Evolutionary conservation across 768 basidiomycete genomes (phyloP).

Genomic region (Phaffia australis): DNA sequence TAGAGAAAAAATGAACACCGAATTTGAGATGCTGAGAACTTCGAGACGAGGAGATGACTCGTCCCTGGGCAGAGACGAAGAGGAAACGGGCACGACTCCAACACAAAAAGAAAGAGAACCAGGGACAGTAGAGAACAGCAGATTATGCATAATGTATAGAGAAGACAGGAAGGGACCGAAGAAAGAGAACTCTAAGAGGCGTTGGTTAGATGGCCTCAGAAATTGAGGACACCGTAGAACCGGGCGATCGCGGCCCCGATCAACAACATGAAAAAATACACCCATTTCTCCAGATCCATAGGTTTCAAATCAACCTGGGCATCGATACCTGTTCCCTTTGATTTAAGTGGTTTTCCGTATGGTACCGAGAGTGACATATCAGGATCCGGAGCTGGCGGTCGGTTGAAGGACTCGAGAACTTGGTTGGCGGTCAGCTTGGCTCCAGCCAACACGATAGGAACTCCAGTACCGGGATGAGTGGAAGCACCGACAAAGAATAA

Average conservation of each 20-base stretch:
- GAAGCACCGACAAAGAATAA: constrained; percentile 43
- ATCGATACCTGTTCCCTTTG: background rate
- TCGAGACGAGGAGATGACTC: no score
- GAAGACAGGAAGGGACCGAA: no score
- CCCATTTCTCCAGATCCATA: constrained; percentile 7
- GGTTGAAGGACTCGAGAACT: constrained; percentile 34
- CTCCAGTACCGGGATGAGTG: constrained; percentile 42
- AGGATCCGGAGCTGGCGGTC: background rate
- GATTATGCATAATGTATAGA: no score
- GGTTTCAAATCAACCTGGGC: background rate
- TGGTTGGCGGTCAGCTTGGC: constrained; percentile 38
- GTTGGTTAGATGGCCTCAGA: no score
- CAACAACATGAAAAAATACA: background rate
- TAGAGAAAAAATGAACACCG: no score
- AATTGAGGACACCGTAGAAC: background rate
- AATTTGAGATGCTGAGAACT: no score
- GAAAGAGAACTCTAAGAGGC: no score
- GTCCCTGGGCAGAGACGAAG: no score
- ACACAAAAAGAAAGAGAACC: no score
- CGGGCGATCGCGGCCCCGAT: background rate
- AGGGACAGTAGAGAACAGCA: no score
- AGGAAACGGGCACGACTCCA: no score
- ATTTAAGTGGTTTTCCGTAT: background rate
- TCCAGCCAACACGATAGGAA: constrained; percentile 34
- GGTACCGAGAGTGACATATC: background rate